phyloP scores from a whole-genome alignment of 2,329 filamentous ascomycete genomes.

The Tympanopsis confertula region DNA sequence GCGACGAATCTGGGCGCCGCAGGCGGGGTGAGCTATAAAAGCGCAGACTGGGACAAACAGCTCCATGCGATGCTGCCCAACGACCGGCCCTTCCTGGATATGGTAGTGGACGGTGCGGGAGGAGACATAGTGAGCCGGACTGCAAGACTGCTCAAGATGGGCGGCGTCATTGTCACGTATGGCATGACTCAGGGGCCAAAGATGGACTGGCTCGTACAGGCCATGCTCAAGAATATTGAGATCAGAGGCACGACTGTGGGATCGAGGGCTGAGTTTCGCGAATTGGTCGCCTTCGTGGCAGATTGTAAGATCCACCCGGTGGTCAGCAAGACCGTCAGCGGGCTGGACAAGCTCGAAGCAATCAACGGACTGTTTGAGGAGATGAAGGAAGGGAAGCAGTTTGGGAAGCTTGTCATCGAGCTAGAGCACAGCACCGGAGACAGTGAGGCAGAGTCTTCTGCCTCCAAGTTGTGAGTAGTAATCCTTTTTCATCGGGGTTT shows the following conservation, averaged over 20 bases:
- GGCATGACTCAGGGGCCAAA: constrained; percentile 69
- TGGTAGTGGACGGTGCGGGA: constrained; percentile 82
- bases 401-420: constrained; percentile 83
- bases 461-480: constrained; percentile 25
- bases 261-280: constrained; percentile 74
- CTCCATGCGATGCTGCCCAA: constrained; percentile 49
- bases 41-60: constrained; percentile 70
- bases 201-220: constrained; percentile 77
- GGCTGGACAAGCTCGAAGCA: constrained; percentile 64
- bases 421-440: constrained; percentile 26
- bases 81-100: constrained; percentile 62
- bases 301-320: constrained; percentile 65
- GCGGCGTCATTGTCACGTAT: constrained; percentile 76
- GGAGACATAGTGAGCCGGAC: constrained; percentile 68
- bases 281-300: constrained; percentile 76
- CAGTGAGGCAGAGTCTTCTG: constrained; percentile 6
- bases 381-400: constrained; percentile 75
- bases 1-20: constrained; percentile 63
- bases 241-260: constrained; percentile 84
- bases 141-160: constrained; percentile 60
- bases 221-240: constrained; percentile 79
- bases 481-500: constrained; percentile 2
- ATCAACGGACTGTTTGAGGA: constrained; percentile 77
- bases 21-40: constrained; percentile 75
- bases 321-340: constrained; percentile 62